Conservation (phyloP, 202 grass and related monocot genomes). For the Cymbopogon flexuosus region DNA sequence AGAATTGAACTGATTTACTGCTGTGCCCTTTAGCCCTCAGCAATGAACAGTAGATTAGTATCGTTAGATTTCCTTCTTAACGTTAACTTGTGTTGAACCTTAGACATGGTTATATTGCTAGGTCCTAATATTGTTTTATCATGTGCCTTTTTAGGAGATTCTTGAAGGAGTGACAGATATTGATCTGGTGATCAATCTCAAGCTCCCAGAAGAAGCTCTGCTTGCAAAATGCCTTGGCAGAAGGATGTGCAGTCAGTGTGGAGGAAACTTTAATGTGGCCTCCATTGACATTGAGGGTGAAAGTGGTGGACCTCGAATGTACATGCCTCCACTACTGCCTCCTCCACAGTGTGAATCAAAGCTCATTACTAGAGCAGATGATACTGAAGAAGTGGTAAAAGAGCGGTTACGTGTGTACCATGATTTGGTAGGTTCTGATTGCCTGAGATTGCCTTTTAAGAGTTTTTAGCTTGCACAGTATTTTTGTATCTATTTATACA, state of each 20-base stretch:
- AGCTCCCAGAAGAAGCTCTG: slow-evolving; percentile 71
- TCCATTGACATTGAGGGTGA: slow-evolving; percentile 85
- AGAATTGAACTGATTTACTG: not conserved
- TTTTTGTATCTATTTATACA: not conserved
- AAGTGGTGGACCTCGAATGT: slow-evolving; percentile 65
- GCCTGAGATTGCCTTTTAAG: not conserved
- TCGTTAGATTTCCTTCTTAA: not conserved
- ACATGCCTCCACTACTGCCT: slow-evolving; percentile 82
- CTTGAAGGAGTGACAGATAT: slow-evolving; percentile 84
- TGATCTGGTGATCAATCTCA: slow-evolving; percentile 87
- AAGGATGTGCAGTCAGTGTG: slow-evolving; percentile 88
- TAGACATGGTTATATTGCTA: not conserved
- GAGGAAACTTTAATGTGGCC: slow-evolving; percentile 87
- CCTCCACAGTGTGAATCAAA: slow-evolving; percentile 67
- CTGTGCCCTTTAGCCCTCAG: not conserved
- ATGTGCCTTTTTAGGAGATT: slow-evolving; percentile 67
- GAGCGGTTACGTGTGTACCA: slow-evolving; percentile 74
- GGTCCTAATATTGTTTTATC: not conserved
- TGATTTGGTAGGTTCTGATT: slow-evolving; percentile 53
- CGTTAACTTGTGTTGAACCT: not conserved
- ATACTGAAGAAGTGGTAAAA: slow-evolving; percentile 88
- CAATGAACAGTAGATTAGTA: not conserved
- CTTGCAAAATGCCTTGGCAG: slow-evolving; percentile 85
- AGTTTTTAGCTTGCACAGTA: not conserved
- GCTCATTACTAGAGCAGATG: slow-evolving; percentile 66